A percentile compares a stretch with the other conserved stretches of the same genome.
Conservation (phyloP, 1,284 basidiomycete genomes). For the Kwoniella shivajii region DNA sequence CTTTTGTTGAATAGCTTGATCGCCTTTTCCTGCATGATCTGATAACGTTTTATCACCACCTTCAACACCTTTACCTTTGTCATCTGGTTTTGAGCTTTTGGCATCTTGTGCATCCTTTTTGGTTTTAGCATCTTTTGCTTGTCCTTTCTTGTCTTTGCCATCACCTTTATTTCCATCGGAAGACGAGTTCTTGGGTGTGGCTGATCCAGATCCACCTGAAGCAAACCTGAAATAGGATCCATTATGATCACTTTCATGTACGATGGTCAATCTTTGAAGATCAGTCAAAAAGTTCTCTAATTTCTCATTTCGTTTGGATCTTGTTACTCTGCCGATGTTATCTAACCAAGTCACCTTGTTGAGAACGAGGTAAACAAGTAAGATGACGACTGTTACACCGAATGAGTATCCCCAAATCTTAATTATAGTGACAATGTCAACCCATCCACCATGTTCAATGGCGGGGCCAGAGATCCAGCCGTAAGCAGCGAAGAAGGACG, state of each 20-base stretch:
- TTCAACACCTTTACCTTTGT: conserved; percentile 4
- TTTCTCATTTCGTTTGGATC: conserved; percentile 57
- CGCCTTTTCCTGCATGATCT: conserved; percentile 18
- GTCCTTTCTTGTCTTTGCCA: conserved; percentile 16
- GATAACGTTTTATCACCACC: conserved; percentile 24
- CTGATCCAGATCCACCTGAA: conserved; percentile 4
- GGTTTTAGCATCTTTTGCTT: conserved; percentile 15
- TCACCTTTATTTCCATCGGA: conserved; percentile 5
- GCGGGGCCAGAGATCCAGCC: conserved; percentile 60
- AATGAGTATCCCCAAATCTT: conserved; percentile 60
- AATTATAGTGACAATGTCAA: conserved; percentile 60
- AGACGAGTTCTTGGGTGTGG: conserved; percentile 6
- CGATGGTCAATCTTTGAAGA: conserved; percentile 58
- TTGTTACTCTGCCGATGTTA: conserved; percentile 56
- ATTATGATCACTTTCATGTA: conserved; percentile 54
- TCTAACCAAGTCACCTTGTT: conserved; percentile 57
- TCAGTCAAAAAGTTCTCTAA: conserved; percentile 60
- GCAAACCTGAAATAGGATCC: conserved; percentile 36
- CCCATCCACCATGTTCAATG: conserved; percentile 55
- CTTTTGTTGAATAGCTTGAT: conserved; percentile 5
- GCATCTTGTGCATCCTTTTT: conserved; percentile 12
- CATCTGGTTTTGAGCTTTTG: conserved; percentile 4
- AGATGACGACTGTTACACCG: conserved; percentile 58
- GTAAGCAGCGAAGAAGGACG: conserved; percentile 59
- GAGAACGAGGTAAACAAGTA: conserved; percentile 57